Percentiles rank a stretch among this genome's conserved stretches.
Evolutionary conservation across 1,284 basidiomycete genomes (phyloP).

Genomic region (Sporisorium scitamineum): DNA sequence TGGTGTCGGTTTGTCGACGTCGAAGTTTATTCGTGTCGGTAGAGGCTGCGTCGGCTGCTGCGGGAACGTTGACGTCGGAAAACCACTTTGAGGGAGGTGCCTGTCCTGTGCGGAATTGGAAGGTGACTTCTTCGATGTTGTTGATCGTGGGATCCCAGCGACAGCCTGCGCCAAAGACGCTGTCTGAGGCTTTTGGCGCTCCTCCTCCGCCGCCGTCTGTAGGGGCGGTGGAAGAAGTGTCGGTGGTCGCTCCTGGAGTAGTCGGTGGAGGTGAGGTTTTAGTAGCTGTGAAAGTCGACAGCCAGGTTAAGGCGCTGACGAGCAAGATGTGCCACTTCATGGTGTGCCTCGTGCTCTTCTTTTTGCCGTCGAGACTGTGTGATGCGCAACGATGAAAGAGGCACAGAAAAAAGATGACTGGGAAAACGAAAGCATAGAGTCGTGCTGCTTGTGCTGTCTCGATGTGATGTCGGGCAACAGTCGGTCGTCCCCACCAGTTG

Average conservation of each 20-base stretch:
- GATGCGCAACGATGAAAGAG: not conserved
- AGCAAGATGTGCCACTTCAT: constrained; percentile 2
- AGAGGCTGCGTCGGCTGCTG: not conserved
- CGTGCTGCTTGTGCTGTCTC: not conserved
- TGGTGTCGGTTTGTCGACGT: not conserved
- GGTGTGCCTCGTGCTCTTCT: not conserved
- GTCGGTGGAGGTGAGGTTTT: not conserved
- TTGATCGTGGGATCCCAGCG: constrained; percentile 41
- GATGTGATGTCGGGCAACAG: too few relatives aligned
- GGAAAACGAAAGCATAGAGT: not conserved
- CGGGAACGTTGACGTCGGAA: constrained; percentile 13
- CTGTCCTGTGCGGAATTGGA: constrained; percentile 34
- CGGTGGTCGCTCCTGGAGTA: not conserved
- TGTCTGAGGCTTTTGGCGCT: not conserved
- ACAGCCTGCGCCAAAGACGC: constrained; percentile 45
- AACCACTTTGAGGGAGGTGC: constrained; percentile 44
- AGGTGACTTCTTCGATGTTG: constrained; percentile 43
- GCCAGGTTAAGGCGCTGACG: not conserved
- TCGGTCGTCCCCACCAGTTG: not conserved
- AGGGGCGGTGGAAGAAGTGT: not conserved
- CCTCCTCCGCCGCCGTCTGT: not conserved
- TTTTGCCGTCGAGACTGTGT: not conserved
- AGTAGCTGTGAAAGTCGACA: not conserved
- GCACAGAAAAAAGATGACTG: not conserved
- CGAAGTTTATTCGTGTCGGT: not conserved